Base-by-base conservation (phyloP, 2,329 filamentous ascomycete species). In the Fusarium nodosum region DNA sequence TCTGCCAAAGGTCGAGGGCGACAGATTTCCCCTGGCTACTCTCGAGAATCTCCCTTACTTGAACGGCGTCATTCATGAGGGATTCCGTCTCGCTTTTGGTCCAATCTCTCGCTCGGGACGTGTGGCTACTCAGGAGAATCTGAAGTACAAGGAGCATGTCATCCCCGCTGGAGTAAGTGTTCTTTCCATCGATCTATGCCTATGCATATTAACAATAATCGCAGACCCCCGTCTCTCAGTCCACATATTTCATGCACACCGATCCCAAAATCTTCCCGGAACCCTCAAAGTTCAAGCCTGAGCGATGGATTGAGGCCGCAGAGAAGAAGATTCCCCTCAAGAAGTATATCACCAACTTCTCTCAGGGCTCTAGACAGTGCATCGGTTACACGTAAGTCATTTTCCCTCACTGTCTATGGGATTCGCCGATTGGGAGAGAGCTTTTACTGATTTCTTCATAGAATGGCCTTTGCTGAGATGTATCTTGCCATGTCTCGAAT, bases 311-410 rank as follows among this genome's bases (percentile, higher is more conserved):
- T 12, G 46, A 50, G 16, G 46, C 46, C 1, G 31, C 31, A 7
- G 20, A 50, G 31, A 50, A 50, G 20, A 26, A 34, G 16, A 50
- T 50, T 3, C 46, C 46, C 3, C 46, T 50, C 5, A 50, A 50
- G 22, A 50, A 50, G 46, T 50, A 50, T 13, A 50, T 50, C 16
- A 50, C 46, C 31, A 50, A 50, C 16, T 50, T 50, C 16, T 50
- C 46, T 15, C 46, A 50, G 16, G 46, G 46, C 2, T 50, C 46
- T 3, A 24, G 46, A n/a, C 46, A 50, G 20, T 50, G 46, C 12
- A 50, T 50, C 5, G 46, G 46, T 34, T 50, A 50, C 18, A 50
- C 46, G 46, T 50, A 50, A 34, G 46, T 34, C 2, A 15, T 16
- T 24, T 42, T 15, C 20, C 15, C 20, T 6, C 5, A 42, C 13